Evolutionary conservation across 1,284 basidiomycete species (phyloP), one percentile per base, ranked within the genome.

Genomic region (Moniliophthora roreri): DNA sequence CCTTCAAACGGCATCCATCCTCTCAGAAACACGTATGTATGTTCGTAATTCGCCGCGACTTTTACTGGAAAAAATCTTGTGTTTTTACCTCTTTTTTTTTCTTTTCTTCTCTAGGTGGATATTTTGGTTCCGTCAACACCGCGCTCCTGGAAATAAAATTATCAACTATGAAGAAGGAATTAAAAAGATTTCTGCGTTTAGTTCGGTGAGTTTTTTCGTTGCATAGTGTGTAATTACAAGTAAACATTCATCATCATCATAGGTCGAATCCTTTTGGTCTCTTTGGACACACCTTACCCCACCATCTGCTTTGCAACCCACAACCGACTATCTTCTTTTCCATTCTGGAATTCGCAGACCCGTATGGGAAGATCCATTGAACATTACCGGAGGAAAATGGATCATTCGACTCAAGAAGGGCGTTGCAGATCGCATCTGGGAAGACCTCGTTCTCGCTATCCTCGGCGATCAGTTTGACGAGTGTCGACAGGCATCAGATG

Each of bases 351-450:
- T 95, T 50, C 84, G 84, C 28, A 79, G 91, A 53, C 92, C 93
- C 1, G 88, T 94, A 7, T 95, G 93, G 92, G 92, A 95, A 68
- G 93, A 94, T 69, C 90, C 91, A 1, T 75, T 92, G 52, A 95
- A 95, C 68, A 72, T 87, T 48, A 68, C 81, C n/a, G 92, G 92
- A 24, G 92, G 92, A n/a, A 94, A 94, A 71, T 95, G 92, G 91
- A 91, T 91, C 58, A 83, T 95, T 57, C 87, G 93, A 57, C 78
- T 95, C 47, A 83, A 83, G 65, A 93, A 93, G 65, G 90, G 91
- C 38, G 76, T 91, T 42, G 82, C 88, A 6, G 90, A 93, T 68
- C 81, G 88, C 20, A 69, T 93, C 49, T 93, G 90, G 90, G 90
- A 92, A 69, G 87, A 89, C 63, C 78, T 92, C 44, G 81, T 91